Base-by-base conservation (phyloP, 1,139 yeast genomes). In the Kurtzmaniella natalensis region DNA sequence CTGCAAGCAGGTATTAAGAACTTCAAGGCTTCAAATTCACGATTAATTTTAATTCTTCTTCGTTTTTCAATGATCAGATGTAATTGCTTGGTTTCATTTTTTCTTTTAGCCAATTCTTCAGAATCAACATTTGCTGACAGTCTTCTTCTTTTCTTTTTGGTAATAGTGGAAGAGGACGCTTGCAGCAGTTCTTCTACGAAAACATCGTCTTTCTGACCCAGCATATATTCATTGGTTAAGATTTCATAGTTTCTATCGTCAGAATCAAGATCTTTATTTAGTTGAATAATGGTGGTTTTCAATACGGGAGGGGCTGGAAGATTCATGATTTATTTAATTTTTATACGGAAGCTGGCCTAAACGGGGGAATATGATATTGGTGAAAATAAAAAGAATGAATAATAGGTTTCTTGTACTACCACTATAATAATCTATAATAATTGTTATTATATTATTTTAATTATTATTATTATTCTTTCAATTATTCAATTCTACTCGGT, bases 61-160 rank as follows among this genome's bases (percentile, higher is more conserved):
- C 87, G 74, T 48, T 86, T 81, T 52, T 85, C 95, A 42, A 85
- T 85, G 30, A 82, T 80, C 6, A 87, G 78, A 54, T 85, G 95
- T 21, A 86, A 78, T 47, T 68, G 73, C 42, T 67, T 69, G 55
- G 61, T 83, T 43, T 81, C 85, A 38, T 69, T 63, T 40, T 70
- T 70, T 31, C 81, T 59, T 45, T 70, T 68, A 30, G 75, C 79
- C 33, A 74, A 49, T 46, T 77, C 83, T 36, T 73, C 75, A 18
- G 72, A 66, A 30, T 73, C 74, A 7, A 65, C 55, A 24, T 67
- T 57, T 4, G 69, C 66, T 4, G 69, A 63, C 3, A 72, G 61
- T 45, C 78, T 57, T 54, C 78, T 53, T 49, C 75, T 56, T 53
- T 66, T 67, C 57, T 70, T 63, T 54, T 70, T 53, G 32, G 45